Evolutionary conservation across 1,284 basidiomycete genomes (phyloP), one percentile per base, ranked within the genome.

Genomic region (Cerrena zonata): DNA sequence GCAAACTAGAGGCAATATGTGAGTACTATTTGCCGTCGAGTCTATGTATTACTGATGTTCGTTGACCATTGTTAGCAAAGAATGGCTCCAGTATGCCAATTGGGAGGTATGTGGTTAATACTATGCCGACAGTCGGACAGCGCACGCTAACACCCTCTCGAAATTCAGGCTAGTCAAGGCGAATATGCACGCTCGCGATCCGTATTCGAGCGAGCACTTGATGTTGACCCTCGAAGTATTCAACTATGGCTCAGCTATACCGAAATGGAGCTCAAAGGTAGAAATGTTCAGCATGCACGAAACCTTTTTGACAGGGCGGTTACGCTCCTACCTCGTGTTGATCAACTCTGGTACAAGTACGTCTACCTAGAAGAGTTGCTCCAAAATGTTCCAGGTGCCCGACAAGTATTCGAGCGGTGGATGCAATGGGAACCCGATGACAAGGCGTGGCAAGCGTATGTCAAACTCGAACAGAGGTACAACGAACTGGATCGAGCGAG

Each of bases 351-450:
- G 95, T 97, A 97, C 79, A 97, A 97, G 70, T 99, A 97, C 57
- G 95, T 99, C 49, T 97, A 97, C 71, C 82, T 99, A 49, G 95
- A 99, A 67, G 95, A 99, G 68, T 80, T 99, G 2, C 79, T 99
- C 12, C 90, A 95, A 62, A 99, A 99, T 64, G 84, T 99, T 34
- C 81, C 91, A 1, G 95, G 95, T 25, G 94, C 94, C 1, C 84
- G 95, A 10, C 94, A 98, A 66, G 91, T 99, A 51, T 99, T 99
- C 62, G 96, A 99, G 69, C 80, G 95, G 44, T 99, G 95, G 95
- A 96, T 99, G 93, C 80, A 89, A 57, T 99, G 96, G 96, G 94
- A 99, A 67, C 96, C 96, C 0, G 93, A 98, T 63, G 96, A 99
- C 79, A 98, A 97, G 74, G 94, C 95, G 4, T 99, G 95, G 96